Base-by-base conservation (phyloP, 1,139 yeast genomes). In the Citeromyces hawaiiensis region DNA sequence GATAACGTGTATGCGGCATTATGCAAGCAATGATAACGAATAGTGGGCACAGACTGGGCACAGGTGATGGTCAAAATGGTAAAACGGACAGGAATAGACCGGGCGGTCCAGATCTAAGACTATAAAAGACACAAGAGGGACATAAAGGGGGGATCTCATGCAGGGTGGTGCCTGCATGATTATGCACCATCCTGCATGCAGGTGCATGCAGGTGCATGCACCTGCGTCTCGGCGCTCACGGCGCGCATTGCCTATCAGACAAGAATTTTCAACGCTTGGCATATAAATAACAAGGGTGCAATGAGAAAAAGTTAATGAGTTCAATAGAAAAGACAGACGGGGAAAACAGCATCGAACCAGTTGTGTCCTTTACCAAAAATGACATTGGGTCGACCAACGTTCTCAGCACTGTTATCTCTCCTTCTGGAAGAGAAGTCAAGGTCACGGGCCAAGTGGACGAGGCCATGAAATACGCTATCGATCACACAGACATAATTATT, bases 331-430 rank as follows among this genome's bases (percentile, higher is more conserved):
- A 38, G 6, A 5, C 19, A 9, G 13, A 14, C 9, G 14, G 9
- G 3, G 29, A 29, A 17, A 32, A 34, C n/a, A n/a, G n/a, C n/a
- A n/a, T n/a, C n/a, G 32, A n/a, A 6, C 36, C 37, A 9, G 32
- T 35, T 3, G 34, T 33, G 34, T 34, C 64, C 2, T 51, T 61
- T 41, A 50, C 59, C n/a, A 47, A 46, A 19, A 56, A 52, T 5
- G 54, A 61, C 40, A 46, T 59, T 13, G 51, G 51, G 7, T 45
- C 50, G 8, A 40, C 43, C 29, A 46, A 54, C 36, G 52, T 59
- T n/a, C 45, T 63, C 35, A 53, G 59, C n/a, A 52, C 57, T 37
- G 45, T 57, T 11, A 42, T 50, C 4, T 61, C 67, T 1, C 55
- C 60, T 3, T 45, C 48, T 27, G 68, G 67, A 2, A 52, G 50